Percentiles rank a stretch among this genome's conserved stretches.
Evolutionary conservation across 495 filamentous ascomycete species (phyloP).

Genomic region (Cenococcum geophilum): DNA sequence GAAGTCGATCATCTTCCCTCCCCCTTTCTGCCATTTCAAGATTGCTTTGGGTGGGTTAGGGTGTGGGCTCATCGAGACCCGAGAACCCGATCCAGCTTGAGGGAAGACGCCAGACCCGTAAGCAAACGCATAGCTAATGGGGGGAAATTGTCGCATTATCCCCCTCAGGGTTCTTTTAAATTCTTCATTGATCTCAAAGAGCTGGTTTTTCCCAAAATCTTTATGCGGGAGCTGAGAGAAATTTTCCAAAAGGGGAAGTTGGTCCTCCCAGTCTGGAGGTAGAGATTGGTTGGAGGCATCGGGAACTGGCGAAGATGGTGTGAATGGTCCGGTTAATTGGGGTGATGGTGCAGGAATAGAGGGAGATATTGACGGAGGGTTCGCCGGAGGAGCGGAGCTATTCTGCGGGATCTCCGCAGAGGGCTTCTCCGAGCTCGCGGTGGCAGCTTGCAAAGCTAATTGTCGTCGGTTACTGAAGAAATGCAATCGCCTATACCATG

Average conservation of each 20-base stretch:
- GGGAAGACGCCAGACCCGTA: conserved; percentile 96
- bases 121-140: conserved; percentile 91
- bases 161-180: conserved; percentile 85
- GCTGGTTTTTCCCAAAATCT: conserved; percentile 91
- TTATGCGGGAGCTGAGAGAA: conserved; percentile 83
- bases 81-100: conserved; percentile 48
- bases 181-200: conserved; percentile 88
- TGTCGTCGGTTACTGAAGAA: background rate
- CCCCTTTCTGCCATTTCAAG: conserved; percentile 71
- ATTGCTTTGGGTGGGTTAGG: conserved; percentile 72
- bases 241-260: conserved; percentile 31
- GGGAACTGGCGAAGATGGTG: background rate
- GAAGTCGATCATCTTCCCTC: conserved; percentile 95
- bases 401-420: background rate
- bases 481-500: conserved; percentile 27
- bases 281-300: conserved; percentile 24
- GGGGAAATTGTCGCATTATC: conserved; percentile 91
- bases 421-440: background rate
- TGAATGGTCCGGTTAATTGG: background rate
- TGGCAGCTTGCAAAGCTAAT: conserved; percentile 3
- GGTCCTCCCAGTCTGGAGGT: conserved; percentile 65
- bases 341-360: background rate
- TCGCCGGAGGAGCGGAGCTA: background rate
- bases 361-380: background rate
- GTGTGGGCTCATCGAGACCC: conserved; percentile 56